phyloP scores from a whole-genome alignment of 371 early-diverging fungal genomes.

The Nematocida displodere region DNA sequence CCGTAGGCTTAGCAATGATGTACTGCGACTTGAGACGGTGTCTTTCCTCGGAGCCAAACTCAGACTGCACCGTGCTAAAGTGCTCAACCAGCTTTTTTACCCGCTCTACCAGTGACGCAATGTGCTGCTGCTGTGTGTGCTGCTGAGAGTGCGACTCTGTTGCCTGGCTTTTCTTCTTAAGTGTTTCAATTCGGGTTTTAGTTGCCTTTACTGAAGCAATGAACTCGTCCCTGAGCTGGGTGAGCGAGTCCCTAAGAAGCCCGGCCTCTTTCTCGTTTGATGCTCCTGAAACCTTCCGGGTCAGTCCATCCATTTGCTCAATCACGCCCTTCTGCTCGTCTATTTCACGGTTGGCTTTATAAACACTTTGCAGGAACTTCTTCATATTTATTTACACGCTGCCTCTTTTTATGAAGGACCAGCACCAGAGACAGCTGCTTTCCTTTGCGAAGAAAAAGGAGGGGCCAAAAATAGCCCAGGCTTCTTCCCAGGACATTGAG shows the following conservation, averaged over 20 bases:
- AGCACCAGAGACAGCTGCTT: no score
- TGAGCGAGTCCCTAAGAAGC: conserved; percentile 49
- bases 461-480: neutral
- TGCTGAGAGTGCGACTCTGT: conserved; percentile 41
- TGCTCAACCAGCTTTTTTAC: conserved; percentile 52
- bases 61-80: conserved; percentile 55
- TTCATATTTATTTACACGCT: conserved; percentile 51
- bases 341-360: conserved; percentile 47
- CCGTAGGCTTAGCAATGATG: conserved; percentile 64
- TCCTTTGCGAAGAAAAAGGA: neutral
- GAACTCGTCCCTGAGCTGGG: conserved; percentile 48
- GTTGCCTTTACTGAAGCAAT: conserved; percentile 45
- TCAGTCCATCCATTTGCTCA: conserved; percentile 43
- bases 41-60: conserved; percentile 59
- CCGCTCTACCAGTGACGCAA: conserved; percentile 45
- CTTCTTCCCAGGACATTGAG: neutral
- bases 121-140: conserved; percentile 52
- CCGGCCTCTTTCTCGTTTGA: conserved; percentile 56
- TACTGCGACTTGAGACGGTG: conserved; percentile 60
- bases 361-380: conserved; percentile 52
- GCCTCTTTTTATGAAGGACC: no score
- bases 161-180: conserved; percentile 20
- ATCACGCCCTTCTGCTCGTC: conserved; percentile 28
- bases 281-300: conserved; percentile 51
- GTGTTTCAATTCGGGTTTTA: conserved; percentile 9